Evolutionary conservation across 345 rosid genomes (phyloP).

Genomic region (Lumnitzera racemosa): DNA sequence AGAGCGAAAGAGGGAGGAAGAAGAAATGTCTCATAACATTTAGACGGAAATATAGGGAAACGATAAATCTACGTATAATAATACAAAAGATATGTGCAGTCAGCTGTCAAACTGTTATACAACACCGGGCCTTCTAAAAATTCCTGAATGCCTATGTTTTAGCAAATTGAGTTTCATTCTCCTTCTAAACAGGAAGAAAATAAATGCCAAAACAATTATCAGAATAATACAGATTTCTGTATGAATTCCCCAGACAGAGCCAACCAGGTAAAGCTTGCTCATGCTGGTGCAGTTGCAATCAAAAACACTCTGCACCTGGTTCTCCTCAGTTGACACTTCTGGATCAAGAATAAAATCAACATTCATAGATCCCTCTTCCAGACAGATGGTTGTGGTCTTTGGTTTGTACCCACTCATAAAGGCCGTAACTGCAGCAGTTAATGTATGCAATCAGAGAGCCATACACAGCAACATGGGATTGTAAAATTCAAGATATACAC

Average conservation of each 20-base stretch:
- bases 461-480: background rate
- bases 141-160: slow-evolving; percentile 38
- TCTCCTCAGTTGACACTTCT: slow-evolving; percentile 24
- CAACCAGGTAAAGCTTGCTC: slow-evolving; percentile 20
- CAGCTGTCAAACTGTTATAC: slow-evolving; percentile 5
- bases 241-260: slow-evolving; percentile 32
- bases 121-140: slow-evolving; percentile 18
- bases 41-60: too few species aligned
- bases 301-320: slow-evolving; percentile 23
- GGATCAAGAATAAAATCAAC: slow-evolving; percentile 82
- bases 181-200: slow-evolving; percentile 43
- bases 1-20: too few species aligned
- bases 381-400: slow-evolving; percentile 50
- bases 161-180: slow-evolving; percentile 37
- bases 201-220: slow-evolving; percentile 36
- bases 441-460: background rate
- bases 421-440: slow-evolving; percentile 53
- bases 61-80: too few species aligned
- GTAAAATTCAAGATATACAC: background rate
- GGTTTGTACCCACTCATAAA: slow-evolving; percentile 63
- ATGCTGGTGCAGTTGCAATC: slow-evolving; percentile 30
- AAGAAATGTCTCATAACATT: too few species aligned
- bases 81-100: too few species aligned
- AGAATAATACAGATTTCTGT: slow-evolving; percentile 38
- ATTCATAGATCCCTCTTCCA: slow-evolving; percentile 52